phyloP scores from a whole-genome alignment of 2,329 filamentous ascomycete species.

The Fusarium sarcochroum region DNA sequence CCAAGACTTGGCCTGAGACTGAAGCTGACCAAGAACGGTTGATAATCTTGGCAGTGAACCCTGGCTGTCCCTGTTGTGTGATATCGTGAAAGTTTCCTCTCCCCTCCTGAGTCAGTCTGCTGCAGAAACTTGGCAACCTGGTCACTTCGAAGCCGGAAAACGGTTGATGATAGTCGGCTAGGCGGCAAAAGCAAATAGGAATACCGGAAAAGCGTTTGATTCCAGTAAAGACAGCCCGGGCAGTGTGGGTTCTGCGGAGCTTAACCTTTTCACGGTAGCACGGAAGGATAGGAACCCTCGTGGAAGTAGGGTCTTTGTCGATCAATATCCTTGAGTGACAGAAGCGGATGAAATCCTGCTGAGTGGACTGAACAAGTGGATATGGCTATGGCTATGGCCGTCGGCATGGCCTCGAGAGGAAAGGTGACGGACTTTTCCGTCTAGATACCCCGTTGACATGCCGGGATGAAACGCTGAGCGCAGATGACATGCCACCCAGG shows the following conservation, averaged over 20 bases:
- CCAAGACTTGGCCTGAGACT: conserved; percentile 39
- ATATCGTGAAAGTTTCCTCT: conserved; percentile 27
- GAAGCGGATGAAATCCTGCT: conserved; percentile 34
- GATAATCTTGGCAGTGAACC: conserved; percentile 24
- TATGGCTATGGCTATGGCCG: conserved; percentile 18
- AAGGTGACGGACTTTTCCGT: conserved; percentile 31
- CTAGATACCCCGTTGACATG: conserved; percentile 9
- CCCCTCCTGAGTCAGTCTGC: conserved; percentile 37
- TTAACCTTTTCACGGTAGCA: conserved; percentile 32
- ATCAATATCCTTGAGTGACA: conserved; percentile 37
- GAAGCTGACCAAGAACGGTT: conserved; percentile 15
- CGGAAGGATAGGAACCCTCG: conserved; percentile 34
- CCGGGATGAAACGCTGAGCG: neutral
- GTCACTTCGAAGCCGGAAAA: conserved; percentile 30
- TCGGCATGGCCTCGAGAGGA: conserved; percentile 33
- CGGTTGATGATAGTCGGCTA: conserved; percentile 33
- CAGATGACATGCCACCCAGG: conserved; percentile 26
- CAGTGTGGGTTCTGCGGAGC: conserved; percentile 26
- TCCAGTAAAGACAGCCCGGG: conserved; percentile 31
- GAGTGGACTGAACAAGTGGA: conserved; percentile 23
- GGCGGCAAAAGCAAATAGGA: conserved; percentile 37
- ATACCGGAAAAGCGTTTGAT: conserved; percentile 33
- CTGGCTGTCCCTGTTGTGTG: conserved; percentile 18
- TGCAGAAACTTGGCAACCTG: conserved; percentile 33
- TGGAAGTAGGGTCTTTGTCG: conserved; percentile 41